Evolutionary conservation across 164 flowering plant species (phyloP).

Genomic region (Vitis rotundifolia): DNA sequence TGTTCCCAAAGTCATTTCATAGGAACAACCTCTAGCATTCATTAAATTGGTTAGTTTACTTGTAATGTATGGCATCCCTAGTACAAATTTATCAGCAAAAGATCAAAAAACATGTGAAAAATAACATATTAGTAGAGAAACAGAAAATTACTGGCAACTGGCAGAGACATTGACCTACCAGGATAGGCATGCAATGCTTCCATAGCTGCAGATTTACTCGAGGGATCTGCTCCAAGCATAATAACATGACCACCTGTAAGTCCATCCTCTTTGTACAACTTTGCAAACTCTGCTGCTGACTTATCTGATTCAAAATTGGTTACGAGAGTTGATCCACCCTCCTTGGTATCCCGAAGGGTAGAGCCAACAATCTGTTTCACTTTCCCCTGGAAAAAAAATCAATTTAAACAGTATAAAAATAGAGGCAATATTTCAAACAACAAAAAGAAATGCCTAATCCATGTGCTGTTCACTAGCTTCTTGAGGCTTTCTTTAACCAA

Average conservation of each 20-base stretch:
- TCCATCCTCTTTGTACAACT: slow-evolving; percentile 70
- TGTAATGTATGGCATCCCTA: no score
- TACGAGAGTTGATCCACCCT: slow-evolving; percentile 49
- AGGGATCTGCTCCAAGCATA: slow-evolving; percentile 96
- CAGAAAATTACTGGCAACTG: background rate
- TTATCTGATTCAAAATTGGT: slow-evolving; percentile 95
- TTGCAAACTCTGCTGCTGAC: slow-evolving; percentile 84
- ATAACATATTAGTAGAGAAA: background rate
- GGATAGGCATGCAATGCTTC: slow-evolving; percentile 90
- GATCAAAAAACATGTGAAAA: no score
- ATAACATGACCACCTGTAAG: slow-evolving; percentile 96
- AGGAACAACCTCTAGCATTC: no score
- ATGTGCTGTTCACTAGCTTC: no score
- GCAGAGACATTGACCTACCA: slow-evolving; percentile 40
- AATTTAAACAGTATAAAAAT: background rate
- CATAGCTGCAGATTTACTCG: slow-evolving; percentile 75
- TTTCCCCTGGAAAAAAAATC: slow-evolving; percentile 64
- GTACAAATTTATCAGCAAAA: no score
- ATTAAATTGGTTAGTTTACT: no score
- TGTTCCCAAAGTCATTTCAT: no score
- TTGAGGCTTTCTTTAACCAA: background rate
- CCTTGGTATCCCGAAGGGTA: slow-evolving; percentile 73
- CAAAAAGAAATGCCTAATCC: background rate
- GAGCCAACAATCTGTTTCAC: slow-evolving; percentile 99
- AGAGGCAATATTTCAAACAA: background rate